Conservation (phyloP, 2,329 filamentous ascomycete species). For the Pseudocercospora eumusae region DNA sequence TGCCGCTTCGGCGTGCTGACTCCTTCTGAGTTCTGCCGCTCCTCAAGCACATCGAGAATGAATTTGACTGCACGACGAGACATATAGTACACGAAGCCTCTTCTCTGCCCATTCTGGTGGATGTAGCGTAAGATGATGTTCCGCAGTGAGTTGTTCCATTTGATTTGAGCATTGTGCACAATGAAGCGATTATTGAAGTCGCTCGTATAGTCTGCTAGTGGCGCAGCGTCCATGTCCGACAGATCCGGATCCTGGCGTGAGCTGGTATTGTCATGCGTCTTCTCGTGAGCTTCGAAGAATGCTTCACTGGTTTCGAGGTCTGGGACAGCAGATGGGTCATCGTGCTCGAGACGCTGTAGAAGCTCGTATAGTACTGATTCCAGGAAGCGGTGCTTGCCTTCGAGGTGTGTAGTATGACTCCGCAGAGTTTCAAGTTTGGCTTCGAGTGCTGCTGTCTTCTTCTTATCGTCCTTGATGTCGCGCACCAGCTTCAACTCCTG, state of each 20-base stretch:
- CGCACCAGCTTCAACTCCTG: constrained; percentile 65
- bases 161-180: constrained; percentile 94
- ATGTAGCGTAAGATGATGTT: constrained; percentile 98
- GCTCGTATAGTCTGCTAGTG: constrained; percentile 78
- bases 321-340: constrained; percentile 53
- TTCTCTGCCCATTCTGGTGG: constrained; percentile 92
- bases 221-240: constrained; percentile 64
- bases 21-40: constrained; percentile 74
- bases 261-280: constrained; percentile 37
- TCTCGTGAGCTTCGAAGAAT: constrained; percentile 54
- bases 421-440: constrained; percentile 58
- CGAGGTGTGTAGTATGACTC: constrained; percentile 58
- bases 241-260: constrained; percentile 47
- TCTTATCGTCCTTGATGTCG: constrained; percentile 52
- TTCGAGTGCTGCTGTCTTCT: constrained; percentile 54
- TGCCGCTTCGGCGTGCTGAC: constrained; percentile 28
- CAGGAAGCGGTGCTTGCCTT: constrained; percentile 61
- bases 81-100: constrained; percentile 97
- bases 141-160: constrained; percentile 95
- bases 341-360: constrained; percentile 58
- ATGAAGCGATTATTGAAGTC: constrained; percentile 99
- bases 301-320: constrained; percentile 49
- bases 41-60: constrained; percentile 94
- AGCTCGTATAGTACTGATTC: constrained; percentile 60
- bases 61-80: constrained; percentile 95